Conservation (phyloP, 352 stramenopile species). For the Phytophthora brassicae region DNA sequence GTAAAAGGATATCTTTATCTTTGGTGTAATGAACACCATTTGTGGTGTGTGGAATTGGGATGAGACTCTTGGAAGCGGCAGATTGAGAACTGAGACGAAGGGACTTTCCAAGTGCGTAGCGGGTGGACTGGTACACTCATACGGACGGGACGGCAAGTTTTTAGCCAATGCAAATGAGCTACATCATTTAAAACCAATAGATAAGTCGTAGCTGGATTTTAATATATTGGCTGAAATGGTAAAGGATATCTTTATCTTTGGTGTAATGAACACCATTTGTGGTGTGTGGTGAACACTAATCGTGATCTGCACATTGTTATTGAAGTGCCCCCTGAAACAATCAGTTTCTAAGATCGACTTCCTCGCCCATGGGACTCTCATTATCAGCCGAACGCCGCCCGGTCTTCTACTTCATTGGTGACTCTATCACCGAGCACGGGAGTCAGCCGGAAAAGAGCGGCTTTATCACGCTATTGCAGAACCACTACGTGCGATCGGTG, state of each 20-base stretch:
- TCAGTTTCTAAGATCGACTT: no score
- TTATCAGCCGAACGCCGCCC: constrained; percentile 34
- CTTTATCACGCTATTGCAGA: constrained; percentile 48
- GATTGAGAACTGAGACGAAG: constrained; percentile 10
- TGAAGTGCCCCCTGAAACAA: constrained; percentile 26
- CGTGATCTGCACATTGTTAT: neutral
- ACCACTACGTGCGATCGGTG: constrained; percentile 53
- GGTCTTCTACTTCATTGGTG: constrained; percentile 51
- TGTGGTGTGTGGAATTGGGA: constrained; percentile 10
- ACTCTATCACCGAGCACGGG: constrained; percentile 65
- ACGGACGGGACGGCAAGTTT: no score
- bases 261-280: constrained; percentile 3
- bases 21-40: neutral
- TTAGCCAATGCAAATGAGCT: neutral
- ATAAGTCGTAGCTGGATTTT: neutral
- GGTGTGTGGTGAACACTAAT: neutral
- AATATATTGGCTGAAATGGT: constrained; percentile 6
- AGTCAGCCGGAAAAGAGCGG: constrained; percentile 36
- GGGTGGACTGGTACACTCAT: constrained; percentile 24
- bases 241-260: no score
- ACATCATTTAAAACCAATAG: constrained; percentile 5
- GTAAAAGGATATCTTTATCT: no score
- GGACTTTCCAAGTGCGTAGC: neutral
- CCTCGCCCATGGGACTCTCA: constrained; percentile 20
- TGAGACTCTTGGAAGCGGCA: neutral